These are phyloP conservation scores for Alternaria gansuensis DNA, from an alignment of 2,329 filamentous ascomycete genomes.

Conservation along the genomic window DNA sequence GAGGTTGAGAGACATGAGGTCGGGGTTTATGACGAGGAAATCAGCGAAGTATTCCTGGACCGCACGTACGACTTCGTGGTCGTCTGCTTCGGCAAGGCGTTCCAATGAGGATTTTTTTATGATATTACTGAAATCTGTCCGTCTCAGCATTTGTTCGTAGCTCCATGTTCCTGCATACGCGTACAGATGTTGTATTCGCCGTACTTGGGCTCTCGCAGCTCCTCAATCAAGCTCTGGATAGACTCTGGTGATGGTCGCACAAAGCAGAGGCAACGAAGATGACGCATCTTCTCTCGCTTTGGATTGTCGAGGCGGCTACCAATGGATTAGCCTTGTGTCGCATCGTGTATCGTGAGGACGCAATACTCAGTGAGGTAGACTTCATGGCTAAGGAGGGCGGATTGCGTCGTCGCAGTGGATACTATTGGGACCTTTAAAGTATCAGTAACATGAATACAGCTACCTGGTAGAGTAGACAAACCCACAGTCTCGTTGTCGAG, in stretches of 20 bases:
- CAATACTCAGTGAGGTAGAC: slow-evolving; percentile 89
- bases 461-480: slow-evolving; percentile 54
- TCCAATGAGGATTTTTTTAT: slow-evolving; percentile 96
- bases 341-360: slow-evolving; percentile 16
- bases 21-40: slow-evolving; percentile 93
- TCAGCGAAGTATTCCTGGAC: slow-evolving; percentile 98
- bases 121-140: slow-evolving; percentile 87
- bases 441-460: slow-evolving; percentile 25
- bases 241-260: slow-evolving; percentile 91
- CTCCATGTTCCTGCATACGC: slow-evolving; percentile 11
- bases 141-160: slow-evolving; percentile 32
- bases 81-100: slow-evolving; percentile 92
- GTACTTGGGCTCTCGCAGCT: slow-evolving; percentile 94
- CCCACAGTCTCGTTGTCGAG: slow-evolving; percentile 88
- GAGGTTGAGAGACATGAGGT: slow-evolving; percentile 84
- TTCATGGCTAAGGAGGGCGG: slow-evolving; percentile 91
- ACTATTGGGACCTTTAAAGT: slow-evolving; percentile 76
- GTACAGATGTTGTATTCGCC: slow-evolving; percentile 91
- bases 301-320: slow-evolving; percentile 81
- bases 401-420: slow-evolving; percentile 95
- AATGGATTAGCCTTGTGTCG: slow-evolving; percentile 32
- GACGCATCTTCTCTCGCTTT: slow-evolving; percentile 95
- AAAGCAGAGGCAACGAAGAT: slow-evolving; percentile 92
- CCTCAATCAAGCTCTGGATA: slow-evolving; percentile 92
- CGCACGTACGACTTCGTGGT: slow-evolving; percentile 93